These are phyloP conservation scores for Cryptococcus maquisensis DNA, from an alignment of 1,284 basidiomycete genomes.

Conservation along the genomic window DNA sequence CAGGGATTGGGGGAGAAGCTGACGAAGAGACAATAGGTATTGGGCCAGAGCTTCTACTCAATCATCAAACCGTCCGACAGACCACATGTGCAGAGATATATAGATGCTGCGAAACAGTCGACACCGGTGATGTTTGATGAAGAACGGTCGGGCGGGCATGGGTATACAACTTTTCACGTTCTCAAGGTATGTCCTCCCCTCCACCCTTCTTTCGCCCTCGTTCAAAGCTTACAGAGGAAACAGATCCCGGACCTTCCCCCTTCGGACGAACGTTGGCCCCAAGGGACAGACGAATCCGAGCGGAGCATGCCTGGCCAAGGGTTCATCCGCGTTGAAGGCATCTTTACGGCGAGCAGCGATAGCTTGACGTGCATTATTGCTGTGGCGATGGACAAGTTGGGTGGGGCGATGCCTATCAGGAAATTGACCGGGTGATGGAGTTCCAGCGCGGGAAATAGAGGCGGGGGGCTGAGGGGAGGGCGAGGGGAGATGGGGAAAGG, in stretches of 20 bases:
- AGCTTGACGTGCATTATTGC: constrained; percentile 36
- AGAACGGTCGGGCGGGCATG: constrained; percentile 30
- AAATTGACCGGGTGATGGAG: no score
- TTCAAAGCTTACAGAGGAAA: background rate
- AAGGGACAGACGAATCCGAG: constrained; percentile 37
- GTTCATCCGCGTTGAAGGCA: constrained; percentile 40
- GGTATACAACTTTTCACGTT: constrained; percentile 33
- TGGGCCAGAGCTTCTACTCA: constrained; percentile 33
- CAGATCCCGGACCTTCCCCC: constrained; percentile 37
- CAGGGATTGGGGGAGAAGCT: background rate
- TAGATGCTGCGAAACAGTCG: constrained; percentile 37
- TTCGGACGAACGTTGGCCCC: constrained; percentile 19
- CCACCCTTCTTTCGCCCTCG: background rate
- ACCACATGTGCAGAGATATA: constrained; percentile 26
- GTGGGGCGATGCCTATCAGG: background rate
- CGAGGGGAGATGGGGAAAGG: background rate
- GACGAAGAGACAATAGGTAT: constrained; percentile 18
- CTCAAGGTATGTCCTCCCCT: constrained; percentile 23
- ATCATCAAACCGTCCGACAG: constrained; percentile 35
- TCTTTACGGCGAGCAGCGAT: constrained; percentile 39
- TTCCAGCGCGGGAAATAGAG: no score
- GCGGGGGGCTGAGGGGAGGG: background rate
- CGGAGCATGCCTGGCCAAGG: constrained; percentile 32
- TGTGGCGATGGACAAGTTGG: background rate
- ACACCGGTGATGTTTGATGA: constrained; percentile 31